Base-by-base conservation (phyloP, 1,284 basidiomycete genomes). In the Irpex sp. region DNA sequence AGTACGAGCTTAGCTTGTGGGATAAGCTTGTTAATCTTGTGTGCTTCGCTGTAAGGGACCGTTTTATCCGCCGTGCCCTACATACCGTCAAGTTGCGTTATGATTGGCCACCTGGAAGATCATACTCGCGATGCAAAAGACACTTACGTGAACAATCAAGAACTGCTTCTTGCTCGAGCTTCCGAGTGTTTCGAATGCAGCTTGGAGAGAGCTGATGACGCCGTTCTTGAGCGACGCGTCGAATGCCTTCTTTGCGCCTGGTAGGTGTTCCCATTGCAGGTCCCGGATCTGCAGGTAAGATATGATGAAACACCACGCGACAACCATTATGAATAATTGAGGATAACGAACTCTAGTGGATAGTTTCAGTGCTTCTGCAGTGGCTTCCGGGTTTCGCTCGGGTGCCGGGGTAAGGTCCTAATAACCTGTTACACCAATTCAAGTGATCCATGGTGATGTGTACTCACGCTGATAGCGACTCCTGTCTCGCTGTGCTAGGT, bases 91-190 rank as follows among this genome's bases (percentile, higher is more conserved):
- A 17, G 13, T 21, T 21, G 37, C n/a, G 1, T 8, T 37, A 13
- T 37, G 31, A 6, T 34, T 34, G 0, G 31, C 6, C 31, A 34
- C 31, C 6, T 34, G 1, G 31, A 34, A 34, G 31, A 34, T 34
- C 31, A 34, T 5, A 34, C 31, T 6, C 31, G 31, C 31, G 26
- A 59, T 48, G 9, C 15, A 47, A 31, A 15, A n/a, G 15, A 47
- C 2, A 11, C 40, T 5, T 62, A 64, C 63, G 40, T 64, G 63
- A 19, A 64, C 37, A 47, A 64, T 61, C n/a, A 64, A 26, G 56
- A 55, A 64, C n/a, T 57, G 58, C 51, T 47, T 64, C 19, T 34
- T 52, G 37, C 40, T 34, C 13, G 38, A 2, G 47, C 47, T 61
- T 8, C 63, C 63, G 5, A 64, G 49, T 5, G 17, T 59, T 19